phyloP scores from a whole-genome alignment of 208 protist species.

The Leishmania arabica region DNA sequence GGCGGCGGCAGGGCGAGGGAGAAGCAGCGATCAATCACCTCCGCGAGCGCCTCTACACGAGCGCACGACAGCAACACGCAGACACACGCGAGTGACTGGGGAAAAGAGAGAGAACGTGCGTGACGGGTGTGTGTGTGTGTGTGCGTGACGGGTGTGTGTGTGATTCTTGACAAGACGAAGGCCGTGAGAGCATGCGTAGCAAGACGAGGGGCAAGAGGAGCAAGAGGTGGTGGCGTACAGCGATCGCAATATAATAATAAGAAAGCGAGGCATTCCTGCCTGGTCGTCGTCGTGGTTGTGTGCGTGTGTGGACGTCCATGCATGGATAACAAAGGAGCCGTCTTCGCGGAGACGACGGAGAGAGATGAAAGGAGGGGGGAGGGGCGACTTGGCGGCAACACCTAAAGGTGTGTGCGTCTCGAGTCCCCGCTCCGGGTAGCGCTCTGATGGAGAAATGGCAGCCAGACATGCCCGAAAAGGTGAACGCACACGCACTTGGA shows the following conservation, averaged over 20 bases:
- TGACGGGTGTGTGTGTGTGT: not conserved
- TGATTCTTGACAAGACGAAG: not conserved
- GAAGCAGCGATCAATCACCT: no score
- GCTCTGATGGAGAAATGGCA: not conserved
- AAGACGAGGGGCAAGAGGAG: not conserved
- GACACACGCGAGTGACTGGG: not conserved
- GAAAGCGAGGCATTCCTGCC: not conserved
- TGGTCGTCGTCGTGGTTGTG: not conserved
- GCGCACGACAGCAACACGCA: not conserved
- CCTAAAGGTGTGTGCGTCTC: not conserved
- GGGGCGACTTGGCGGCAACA: not conserved
- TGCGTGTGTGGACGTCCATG: not conserved
- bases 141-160: no score
- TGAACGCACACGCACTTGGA: not conserved
- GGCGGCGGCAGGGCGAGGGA: not conserved
- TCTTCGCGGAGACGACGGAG: not conserved
- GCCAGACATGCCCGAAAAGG: not conserved
- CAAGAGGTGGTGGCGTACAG: not conserved
- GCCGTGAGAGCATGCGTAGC: not conserved
- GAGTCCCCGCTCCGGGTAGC: not conserved
- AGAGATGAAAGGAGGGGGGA: not conserved
- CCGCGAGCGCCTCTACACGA: not conserved
- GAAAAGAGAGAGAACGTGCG: not conserved
- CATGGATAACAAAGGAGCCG: not conserved
- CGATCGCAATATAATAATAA: not conserved